These are phyloP conservation scores for Malania oleifera DNA, from an alignment of 164 flowering plant species.

Conservation along the genomic window DNA sequence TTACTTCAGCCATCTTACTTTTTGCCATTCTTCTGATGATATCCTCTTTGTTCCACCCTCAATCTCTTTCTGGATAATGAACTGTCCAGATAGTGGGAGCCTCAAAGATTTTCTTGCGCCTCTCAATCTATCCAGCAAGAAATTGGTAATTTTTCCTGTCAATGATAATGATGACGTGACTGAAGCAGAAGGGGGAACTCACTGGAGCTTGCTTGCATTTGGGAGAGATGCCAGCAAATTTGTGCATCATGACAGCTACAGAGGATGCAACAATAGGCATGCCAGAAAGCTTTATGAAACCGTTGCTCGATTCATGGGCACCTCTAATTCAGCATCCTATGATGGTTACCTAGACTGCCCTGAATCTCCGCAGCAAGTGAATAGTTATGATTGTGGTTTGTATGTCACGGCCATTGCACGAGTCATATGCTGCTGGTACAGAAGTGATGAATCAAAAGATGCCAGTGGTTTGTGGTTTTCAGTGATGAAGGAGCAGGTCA, in stretches of 20 bases:
- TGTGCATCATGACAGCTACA: constrained; percentile 68
- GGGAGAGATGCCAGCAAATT: constrained; percentile 40
- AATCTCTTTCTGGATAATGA: constrained; percentile 67
- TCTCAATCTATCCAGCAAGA: constrained; percentile 45
- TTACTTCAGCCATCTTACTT: constrained; percentile 62
- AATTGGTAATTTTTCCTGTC: constrained; percentile 58
- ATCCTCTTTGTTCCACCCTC: constrained; percentile 70
- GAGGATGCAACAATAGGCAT: constrained; percentile 31
- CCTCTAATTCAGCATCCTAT: constrained; percentile 14
- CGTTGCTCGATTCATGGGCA: constrained; percentile 32
- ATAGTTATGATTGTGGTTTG: constrained; percentile 76
- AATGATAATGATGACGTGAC: constrained; percentile 64
- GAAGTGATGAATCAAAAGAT: constrained; percentile 11
- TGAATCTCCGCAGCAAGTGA: constrained; percentile 51
- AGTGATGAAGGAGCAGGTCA: constrained; percentile 33
- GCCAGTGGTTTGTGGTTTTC: constrained; percentile 39
- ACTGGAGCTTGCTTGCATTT: constrained; percentile 86
- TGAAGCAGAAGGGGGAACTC: constrained; percentile 69
- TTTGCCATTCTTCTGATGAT: constrained; percentile 39
- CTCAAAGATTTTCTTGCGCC: constrained; percentile 60
- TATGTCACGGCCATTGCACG: constrained; percentile 55
- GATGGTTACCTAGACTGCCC: constrained; percentile 28
- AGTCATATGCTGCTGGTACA: constrained; percentile 49
- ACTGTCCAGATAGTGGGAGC: constrained; percentile 43
- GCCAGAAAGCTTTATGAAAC: constrained; percentile 43